Percentiles rank a stretch among this genome's conserved stretches.
Evolutionary conservation across 768 basidiomycete species (phyloP).

Genomic region (Mycena vulgaris): DNA sequence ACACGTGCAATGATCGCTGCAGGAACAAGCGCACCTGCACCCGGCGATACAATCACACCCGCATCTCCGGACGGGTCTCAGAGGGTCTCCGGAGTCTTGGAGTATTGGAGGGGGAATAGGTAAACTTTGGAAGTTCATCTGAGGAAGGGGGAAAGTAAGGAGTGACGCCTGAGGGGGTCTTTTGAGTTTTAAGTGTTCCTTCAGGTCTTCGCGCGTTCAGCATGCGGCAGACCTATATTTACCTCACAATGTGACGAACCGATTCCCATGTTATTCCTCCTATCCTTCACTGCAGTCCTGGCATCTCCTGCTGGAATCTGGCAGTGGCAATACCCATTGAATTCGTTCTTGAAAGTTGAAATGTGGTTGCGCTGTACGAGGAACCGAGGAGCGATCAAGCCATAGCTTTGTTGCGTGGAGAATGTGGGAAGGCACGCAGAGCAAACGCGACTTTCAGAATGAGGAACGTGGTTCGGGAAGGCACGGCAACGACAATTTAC

Average conservation of each 20-base stretch:
- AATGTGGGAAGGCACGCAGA: too few relatives aligned
- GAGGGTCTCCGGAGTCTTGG: slow-evolving; percentile 1
- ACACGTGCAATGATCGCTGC: slow-evolving; percentile 34
- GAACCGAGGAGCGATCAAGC: too few relatives aligned
- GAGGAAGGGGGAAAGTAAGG: not conserved
- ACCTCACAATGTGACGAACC: not conserved
- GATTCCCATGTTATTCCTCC: too few relatives aligned
- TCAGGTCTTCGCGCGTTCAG: not conserved
- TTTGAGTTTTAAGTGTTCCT: not conserved
- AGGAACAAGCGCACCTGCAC: slow-evolving; percentile 32
- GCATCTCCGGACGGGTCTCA: slow-evolving; percentile 23
- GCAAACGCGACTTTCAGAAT: too few relatives aligned
- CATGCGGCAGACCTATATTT: slow-evolving; percentile 2
- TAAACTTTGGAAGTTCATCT: slow-evolving; percentile 37
- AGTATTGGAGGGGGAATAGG: slow-evolving; percentile 26
- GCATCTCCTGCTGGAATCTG: too few relatives aligned
- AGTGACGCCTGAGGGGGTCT: not conserved
- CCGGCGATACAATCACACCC: slow-evolving; percentile 27
- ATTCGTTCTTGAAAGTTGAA: too few relatives aligned
- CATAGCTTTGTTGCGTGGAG: too few relatives aligned
- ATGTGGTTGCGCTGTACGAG: too few relatives aligned
- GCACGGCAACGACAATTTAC: too few relatives aligned
- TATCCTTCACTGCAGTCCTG: too few relatives aligned
- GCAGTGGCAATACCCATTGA: too few relatives aligned
- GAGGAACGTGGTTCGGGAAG: too few relatives aligned